phyloP scores from a whole-genome alignment of 2,329 filamentous ascomycete species.

The Diplodia sapinea region DNA sequence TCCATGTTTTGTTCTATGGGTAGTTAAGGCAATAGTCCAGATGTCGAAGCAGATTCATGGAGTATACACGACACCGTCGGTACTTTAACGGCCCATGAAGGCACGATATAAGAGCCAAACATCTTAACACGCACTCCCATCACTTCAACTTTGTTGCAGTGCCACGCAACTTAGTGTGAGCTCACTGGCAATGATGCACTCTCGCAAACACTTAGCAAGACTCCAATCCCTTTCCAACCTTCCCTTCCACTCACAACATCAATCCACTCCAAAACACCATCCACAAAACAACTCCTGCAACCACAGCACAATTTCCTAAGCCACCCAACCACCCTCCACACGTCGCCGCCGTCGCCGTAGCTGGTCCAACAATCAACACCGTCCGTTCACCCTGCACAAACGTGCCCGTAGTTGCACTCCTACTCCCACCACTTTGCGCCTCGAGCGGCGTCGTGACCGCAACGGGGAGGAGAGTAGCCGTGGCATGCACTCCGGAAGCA shows the following conservation, averaged over 20 bases:
- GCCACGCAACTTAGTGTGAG: not conserved
- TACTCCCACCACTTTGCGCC: not conserved
- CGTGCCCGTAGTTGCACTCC: not conserved
- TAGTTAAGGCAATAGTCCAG: not conserved
- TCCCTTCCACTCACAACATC: not conserved
- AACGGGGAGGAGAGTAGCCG: not conserved
- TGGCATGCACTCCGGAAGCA: not conserved
- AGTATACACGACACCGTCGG: not conserved
- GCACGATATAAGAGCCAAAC: no score
- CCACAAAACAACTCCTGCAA: not conserved
- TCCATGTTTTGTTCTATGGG: not conserved
- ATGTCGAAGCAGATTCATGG: not conserved
- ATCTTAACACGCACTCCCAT: not conserved
- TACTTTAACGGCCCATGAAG: no score
- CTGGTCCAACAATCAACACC: conserved; percentile 21
- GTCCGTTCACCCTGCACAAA: conserved; percentile 8
- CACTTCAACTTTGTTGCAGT: no score
- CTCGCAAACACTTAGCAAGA: not conserved
- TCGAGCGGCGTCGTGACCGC: not conserved
- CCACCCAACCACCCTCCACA: not conserved
- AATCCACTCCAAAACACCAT: not conserved
- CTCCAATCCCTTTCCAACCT: not conserved
- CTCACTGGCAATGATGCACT: not conserved
- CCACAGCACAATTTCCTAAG: not conserved
- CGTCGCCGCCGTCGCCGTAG: not conserved